Percentiles rank a stretch among this genome's conserved stretches.
phyloP scores from a whole-genome alignment of 1,284 basidiomycete species.

The Puccinia coronata region DNA sequence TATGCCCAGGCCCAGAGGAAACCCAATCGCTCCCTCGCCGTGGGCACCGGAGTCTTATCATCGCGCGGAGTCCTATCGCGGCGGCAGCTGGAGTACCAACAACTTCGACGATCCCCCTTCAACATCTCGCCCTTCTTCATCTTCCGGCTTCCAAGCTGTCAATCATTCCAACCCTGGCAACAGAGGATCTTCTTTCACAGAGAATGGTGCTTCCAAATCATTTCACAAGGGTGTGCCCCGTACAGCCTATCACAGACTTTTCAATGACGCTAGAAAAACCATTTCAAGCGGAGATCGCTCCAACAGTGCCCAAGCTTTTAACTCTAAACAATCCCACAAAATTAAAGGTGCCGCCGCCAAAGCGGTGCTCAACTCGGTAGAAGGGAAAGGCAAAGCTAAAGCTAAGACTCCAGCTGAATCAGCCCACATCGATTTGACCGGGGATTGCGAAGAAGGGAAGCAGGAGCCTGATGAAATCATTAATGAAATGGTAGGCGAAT shows the following conservation, averaged over 20 bases:
- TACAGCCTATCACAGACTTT: background rate
- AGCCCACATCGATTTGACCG: slow-evolving; percentile 16
- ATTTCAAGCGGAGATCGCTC: background rate
- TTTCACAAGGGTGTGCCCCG: background rate
- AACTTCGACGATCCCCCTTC: background rate
- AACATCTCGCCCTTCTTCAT: background rate
- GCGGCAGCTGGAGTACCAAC: background rate
- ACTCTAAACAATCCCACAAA: background rate
- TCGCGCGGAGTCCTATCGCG: too few species aligned
- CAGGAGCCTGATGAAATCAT: background rate
- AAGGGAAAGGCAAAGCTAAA: slow-evolving; percentile 11
- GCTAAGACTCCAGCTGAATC: background rate
- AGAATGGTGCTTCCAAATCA: background rate
- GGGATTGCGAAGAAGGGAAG: background rate
- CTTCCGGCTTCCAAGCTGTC: background rate
- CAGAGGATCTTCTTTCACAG: background rate
- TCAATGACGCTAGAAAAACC: background rate
- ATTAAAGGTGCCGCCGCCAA: background rate
- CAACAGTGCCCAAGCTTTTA: background rate
- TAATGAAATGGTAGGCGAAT: background rate
- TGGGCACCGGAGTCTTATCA: background rate
- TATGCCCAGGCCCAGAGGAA: background rate
- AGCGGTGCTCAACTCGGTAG: background rate
- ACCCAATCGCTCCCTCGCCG: background rate
- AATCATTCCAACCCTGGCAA: background rate